Percentiles rank a stretch among this genome's conserved stretches.
Conservation (phyloP, 2,329 filamentous ascomycete genomes). For the Cryphonectria radicalis region DNA sequence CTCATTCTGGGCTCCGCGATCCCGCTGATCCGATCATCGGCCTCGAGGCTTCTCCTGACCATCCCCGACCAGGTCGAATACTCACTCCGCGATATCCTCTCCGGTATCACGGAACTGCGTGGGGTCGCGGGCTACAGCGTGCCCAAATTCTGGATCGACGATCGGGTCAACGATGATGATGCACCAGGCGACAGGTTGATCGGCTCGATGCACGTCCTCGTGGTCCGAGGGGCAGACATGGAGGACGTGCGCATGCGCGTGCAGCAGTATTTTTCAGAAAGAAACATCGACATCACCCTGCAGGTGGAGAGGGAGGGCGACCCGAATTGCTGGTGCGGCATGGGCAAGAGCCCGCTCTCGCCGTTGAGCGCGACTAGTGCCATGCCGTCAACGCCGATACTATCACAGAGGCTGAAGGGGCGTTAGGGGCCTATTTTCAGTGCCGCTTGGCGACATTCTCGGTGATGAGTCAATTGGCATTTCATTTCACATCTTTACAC, state of each 20-base stretch:
- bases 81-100: slow-evolving; percentile 80
- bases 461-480: not conserved
- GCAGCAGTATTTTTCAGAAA: slow-evolving; percentile 68
- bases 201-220: slow-evolving; percentile 86
- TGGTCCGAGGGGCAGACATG: slow-evolving; percentile 70
- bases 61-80: slow-evolving; percentile 88
- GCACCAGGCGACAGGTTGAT: slow-evolving; percentile 60
- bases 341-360: slow-evolving; percentile 42
- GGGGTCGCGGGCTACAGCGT: slow-evolving; percentile 86
- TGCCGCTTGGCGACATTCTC: not conserved
- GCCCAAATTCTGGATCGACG: slow-evolving; percentile 92
- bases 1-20: slow-evolving; percentile 92
- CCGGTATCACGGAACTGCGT: slow-evolving; percentile 78
- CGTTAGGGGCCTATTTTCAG: slow-evolving; percentile 16
- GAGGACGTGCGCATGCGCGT: slow-evolving; percentile 86
- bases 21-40: slow-evolving; percentile 84
- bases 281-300: slow-evolving; percentile 80
- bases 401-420: slow-evolving; percentile 26
- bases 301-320: slow-evolving; percentile 90
- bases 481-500: not conserved
- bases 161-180: slow-evolving; percentile 52
- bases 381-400: slow-evolving; percentile 10
- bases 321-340: slow-evolving; percentile 62
- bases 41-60: slow-evolving; percentile 80
- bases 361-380: slow-evolving; percentile 14